Evolutionary conservation across 2,329 filamentous ascomycete species (phyloP), one percentile per base, ranked within the genome.

Genomic region (Claviceps digitariae): DNA sequence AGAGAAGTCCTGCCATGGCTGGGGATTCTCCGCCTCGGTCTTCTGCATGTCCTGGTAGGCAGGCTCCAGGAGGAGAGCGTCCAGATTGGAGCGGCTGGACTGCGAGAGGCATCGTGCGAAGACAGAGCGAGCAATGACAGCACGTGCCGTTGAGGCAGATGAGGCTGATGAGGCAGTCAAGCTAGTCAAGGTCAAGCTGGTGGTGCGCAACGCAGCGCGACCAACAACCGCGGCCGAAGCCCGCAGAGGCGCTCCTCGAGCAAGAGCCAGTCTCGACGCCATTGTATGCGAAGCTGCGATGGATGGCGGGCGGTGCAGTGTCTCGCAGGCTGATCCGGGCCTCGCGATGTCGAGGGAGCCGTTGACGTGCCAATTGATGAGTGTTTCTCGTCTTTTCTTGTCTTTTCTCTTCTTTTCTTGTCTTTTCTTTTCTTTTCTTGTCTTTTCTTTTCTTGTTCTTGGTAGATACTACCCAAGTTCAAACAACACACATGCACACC

Each of bases 1-100:
- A 53, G 86, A 76, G 63, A 95, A 95, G 43, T 64, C 59, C 58
- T 54, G 57, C 61, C 60, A 62, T 27, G 61, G 59, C 47, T 57
- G 50, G 15, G 55, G 54, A 50, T 60, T 55, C 48, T 58, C 58
- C 34, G 52, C 56, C 38, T 53, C 53, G 17, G 57, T 57, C 31
- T 54, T 46, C 45, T 58, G 55, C 59, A 62, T 64, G 50, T 61
- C 55, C n/a, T 48, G 43, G 48, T 58, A 64, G 31, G 55, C 50
- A 23, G 57, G 59, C n/a, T 62, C 58, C 48, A 57, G 55, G 45
- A 56, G 57, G 31, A 60, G 45, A 12, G 56, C 48, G 25, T 59
- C 56, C 9, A 54, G 47, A 5, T 55, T 47, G 20, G 56, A 43
- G 40, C 55, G 54, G 27, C 55, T 47, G 31, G 59, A 56, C 45